Percentiles rank a stretch among this genome's conserved stretches.
These are phyloP conservation scores for Hanseniaspora occidentalis DNA, from an alignment of 805 yeast genomes.

Conservation along the genomic window DNA sequence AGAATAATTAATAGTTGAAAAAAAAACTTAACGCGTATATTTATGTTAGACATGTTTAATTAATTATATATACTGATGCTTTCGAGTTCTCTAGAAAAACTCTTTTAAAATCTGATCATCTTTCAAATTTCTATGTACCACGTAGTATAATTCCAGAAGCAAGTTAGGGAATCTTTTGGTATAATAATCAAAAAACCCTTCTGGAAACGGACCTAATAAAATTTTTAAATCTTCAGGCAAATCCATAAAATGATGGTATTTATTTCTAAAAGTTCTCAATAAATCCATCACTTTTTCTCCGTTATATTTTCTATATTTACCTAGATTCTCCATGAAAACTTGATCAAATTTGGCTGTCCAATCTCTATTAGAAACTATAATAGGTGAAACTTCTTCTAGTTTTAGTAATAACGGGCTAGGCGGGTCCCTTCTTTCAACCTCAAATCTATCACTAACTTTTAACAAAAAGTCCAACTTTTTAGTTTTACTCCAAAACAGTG, in stretches of 20 bases:
- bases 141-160: conserved; percentile 58
- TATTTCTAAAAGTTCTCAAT: conserved; percentile 80
- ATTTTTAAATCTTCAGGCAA: conserved; percentile 53
- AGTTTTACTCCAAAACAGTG: conserved; percentile 70
- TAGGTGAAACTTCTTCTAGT: conserved; percentile 40
- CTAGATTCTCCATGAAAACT: conserved; percentile 70
- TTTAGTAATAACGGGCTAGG: conserved; percentile 45
- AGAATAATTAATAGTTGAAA: background rate
- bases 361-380: conserved; percentile 46
- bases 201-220: conserved; percentile 69
- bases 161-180: conserved; percentile 63
- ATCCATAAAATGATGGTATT: conserved; percentile 90
- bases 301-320: conserved; percentile 82
- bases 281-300: conserved; percentile 71
- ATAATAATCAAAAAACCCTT: conserved; percentile 74
- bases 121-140: conserved; percentile 43
- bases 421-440: conserved; percentile 70
- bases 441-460: conserved; percentile 84
- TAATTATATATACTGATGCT: conserved; percentile 1
- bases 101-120: conserved; percentile 48
- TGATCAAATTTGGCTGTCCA: conserved; percentile 70
- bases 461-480: conserved; percentile 74
- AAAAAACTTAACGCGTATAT: background rate
- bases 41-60: background rate
- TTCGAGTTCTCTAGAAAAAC: conserved; percentile 23